phyloP scores from a whole-genome alignment of 2,329 filamentous ascomycete species.

The Trichoderma cornu-damae region DNA sequence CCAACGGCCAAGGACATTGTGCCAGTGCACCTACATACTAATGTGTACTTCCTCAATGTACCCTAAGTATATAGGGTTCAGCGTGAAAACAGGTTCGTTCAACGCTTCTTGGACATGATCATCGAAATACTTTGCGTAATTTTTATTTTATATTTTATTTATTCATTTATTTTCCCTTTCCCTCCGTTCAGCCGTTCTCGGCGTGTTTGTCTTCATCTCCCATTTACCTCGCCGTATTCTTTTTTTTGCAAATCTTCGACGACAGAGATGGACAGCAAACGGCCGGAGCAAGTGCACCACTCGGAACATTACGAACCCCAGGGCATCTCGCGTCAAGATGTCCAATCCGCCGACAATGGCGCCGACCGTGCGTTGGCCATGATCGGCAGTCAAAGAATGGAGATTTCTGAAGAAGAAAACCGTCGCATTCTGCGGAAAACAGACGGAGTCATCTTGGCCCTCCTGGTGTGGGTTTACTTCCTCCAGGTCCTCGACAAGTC shows the following conservation, averaged over 20 bases:
- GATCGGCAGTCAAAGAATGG: conserved; percentile 1
- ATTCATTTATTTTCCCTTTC: neutral
- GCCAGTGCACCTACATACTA: no score
- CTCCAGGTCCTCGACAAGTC: conserved; percentile 56
- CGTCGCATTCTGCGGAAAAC: conserved; percentile 55
- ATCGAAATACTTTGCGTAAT: no score
- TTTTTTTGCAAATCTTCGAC: no score
- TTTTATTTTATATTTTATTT: no score
- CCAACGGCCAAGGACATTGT: neutral
- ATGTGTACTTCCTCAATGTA: no score
- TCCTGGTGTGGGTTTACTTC: conserved; percentile 56
- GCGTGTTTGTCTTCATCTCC: neutral
- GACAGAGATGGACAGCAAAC: no score
- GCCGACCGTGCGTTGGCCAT: conserved; percentile 11
- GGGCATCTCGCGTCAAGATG: neutral
- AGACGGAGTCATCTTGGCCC: conserved; percentile 52
- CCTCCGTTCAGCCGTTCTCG: neutral
- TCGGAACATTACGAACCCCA: neutral
- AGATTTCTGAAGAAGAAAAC: conserved; percentile 23
- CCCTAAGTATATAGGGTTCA: neutral
- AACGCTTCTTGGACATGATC: neutral
- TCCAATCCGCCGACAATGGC: neutral
- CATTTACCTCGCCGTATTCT: no score
- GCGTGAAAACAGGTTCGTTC: no score
- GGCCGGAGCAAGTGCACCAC: conserved; percentile 1